Evolutionary conservation across 495 filamentous ascomycete species (phyloP).

Genomic region (Xylaria curta): DNA sequence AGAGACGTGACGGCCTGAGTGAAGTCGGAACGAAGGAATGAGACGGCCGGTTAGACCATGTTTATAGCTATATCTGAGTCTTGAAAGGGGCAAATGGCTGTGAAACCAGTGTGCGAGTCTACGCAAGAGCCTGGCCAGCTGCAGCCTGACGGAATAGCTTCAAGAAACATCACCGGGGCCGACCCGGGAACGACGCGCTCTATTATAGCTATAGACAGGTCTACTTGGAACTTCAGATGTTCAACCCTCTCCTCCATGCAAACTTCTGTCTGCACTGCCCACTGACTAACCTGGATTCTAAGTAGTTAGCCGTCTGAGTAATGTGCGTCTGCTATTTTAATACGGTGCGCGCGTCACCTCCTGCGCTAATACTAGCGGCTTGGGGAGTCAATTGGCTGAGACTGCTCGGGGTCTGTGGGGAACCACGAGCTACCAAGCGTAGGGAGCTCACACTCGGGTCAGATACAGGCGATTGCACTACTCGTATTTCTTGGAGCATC

Average conservation of each 20-base stretch:
- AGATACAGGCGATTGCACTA: background rate
- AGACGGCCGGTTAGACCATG: slow-evolving; percentile 7
- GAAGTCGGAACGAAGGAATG: background rate
- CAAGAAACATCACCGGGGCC: background rate
- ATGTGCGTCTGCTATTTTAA: slow-evolving; percentile 5
- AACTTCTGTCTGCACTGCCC: slow-evolving; percentile 16
- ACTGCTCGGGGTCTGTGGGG: slow-evolving; percentile 4
- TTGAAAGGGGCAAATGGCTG: slow-evolving; percentile 3
- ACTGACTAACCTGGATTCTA: slow-evolving; percentile 16
- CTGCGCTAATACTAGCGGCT: slow-evolving; percentile 14
- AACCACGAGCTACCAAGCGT: slow-evolving; percentile 10
- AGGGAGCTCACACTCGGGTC: background rate
- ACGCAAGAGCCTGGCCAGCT: background rate
- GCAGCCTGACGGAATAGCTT: background rate
- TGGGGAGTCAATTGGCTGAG: slow-evolving; percentile 11
- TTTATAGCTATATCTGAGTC: background rate
- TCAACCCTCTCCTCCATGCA: slow-evolving; percentile 14
- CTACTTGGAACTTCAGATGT: background rate
- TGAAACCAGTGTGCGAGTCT: background rate
- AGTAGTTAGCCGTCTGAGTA: background rate
- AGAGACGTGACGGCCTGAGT: slow-evolving; percentile 6
- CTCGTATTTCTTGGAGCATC: slow-evolving; percentile 8
- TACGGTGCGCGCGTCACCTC: slow-evolving; percentile 5
- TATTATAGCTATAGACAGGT: slow-evolving; percentile 12
- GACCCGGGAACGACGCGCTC: background rate